These are phyloP conservation scores for Corylus avellana DNA, from an alignment of 306 rosid genomes.

Conservation along the genomic window DNA sequence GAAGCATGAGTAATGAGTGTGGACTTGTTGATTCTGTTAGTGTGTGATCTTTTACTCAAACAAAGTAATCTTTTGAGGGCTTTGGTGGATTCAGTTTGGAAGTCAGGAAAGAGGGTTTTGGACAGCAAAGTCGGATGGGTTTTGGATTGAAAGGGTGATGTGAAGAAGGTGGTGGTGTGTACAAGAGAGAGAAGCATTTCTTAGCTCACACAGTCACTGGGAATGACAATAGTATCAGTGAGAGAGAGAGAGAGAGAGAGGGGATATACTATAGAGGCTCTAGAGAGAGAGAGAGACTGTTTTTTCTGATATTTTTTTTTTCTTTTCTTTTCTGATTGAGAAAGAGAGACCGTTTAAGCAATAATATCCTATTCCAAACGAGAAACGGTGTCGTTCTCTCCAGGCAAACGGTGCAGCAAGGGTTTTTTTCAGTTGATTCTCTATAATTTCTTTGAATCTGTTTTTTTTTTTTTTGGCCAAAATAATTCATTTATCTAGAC, in stretches of 20 bases:
- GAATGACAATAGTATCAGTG: not conserved
- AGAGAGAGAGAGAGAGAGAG: not conserved
- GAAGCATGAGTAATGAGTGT: slow-evolving; percentile 40
- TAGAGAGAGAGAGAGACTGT: not conserved
- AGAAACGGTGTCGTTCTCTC: too few species aligned
- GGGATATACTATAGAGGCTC: too few species aligned
- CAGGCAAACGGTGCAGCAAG: too few species aligned
- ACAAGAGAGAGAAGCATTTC: slow-evolving; percentile 65
- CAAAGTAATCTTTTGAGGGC: slow-evolving; percentile 38
- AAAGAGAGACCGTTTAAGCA: too few species aligned
- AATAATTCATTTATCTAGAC: too few species aligned
- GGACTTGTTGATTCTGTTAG: not conserved
- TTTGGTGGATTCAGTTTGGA: slow-evolving; percentile 25
- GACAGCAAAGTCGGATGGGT: slow-evolving; percentile 30
- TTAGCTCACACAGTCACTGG: not conserved
- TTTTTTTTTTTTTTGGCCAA: too few species aligned
- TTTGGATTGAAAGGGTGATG: slow-evolving; percentile 37
- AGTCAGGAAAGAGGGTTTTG: slow-evolving; percentile 47
- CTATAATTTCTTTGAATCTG: too few species aligned
- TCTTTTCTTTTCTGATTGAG: too few species aligned
- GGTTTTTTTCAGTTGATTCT: too few species aligned
- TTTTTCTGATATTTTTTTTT: too few species aligned
- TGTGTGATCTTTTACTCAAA: slow-evolving; percentile 29
- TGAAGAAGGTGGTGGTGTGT: slow-evolving; percentile 29
- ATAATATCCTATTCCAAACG: too few species aligned